These are phyloP conservation scores for Kwoniella europaea DNA, from an alignment of 768 basidiomycete genomes.

Conservation along the genomic window DNA sequence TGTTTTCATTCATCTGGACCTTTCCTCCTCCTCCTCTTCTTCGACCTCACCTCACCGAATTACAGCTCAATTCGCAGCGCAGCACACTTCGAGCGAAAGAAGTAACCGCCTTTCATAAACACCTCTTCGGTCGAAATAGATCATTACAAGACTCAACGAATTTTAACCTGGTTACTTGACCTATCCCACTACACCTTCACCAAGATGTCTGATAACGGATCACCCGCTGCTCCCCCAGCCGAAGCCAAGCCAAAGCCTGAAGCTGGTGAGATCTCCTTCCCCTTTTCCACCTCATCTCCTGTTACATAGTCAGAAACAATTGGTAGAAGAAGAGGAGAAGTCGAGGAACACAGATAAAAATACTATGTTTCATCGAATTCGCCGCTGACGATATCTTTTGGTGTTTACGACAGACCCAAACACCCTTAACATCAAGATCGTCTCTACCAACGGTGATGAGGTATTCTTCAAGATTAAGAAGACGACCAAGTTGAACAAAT, in stretches of 20 bases:
- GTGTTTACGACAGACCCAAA: slow-evolving; percentile 20
- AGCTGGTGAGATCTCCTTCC: slow-evolving; percentile 28
- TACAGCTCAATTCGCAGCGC: neutral
- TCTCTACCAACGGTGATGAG: slow-evolving; percentile 69
- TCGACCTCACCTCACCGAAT: neutral
- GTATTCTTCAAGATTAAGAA: slow-evolving; percentile 98
- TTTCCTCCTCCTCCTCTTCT: neutral
- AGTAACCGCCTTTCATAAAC: neutral
- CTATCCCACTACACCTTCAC: neutral
- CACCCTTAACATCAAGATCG: slow-evolving; percentile 55
- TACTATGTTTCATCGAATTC: neutral
- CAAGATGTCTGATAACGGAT: slow-evolving; percentile 49
- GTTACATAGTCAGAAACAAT: neutral
- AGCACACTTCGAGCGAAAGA: neutral
- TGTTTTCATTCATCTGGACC: neutral
- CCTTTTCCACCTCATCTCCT: neutral
- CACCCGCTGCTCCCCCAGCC: slow-evolving; percentile 33
- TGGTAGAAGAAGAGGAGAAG: neutral
- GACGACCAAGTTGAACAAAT: slow-evolving; percentile 87
- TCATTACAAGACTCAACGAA: neutral
- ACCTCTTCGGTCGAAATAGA: neutral
- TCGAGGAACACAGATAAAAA: neutral
- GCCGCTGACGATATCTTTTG: slow-evolving; percentile 15
- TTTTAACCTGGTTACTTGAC: slow-evolving; percentile 1
- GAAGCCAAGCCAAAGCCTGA: slow-evolving; percentile 50